Evolutionary conservation across 306 rosid genomes (phyloP), one percentile per base, ranked within the genome.

Genomic region (Trichosanthes truncata): DNA sequence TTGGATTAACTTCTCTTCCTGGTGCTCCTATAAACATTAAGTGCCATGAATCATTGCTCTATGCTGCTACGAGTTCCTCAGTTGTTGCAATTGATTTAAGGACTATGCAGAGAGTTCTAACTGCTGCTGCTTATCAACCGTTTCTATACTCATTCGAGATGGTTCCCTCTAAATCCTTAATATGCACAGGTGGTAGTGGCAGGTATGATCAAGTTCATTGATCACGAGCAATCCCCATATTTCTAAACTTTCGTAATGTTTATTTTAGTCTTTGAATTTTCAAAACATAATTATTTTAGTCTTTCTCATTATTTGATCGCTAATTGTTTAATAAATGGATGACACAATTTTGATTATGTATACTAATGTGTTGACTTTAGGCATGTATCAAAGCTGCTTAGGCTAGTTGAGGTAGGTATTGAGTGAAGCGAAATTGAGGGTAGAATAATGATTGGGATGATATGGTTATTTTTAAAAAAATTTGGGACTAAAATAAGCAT

Each of bases 1-100:
- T 91, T 81, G 98, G 98, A 77, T 89, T 82, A 93, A 83, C 93
- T 56, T 82, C 90, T 80, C 49, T 89, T 85, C 83, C 80, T 35
- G 96, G 93, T 25, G 56, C 81, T 52, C 91, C 97, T 53, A 45
- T 90, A 52, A 83, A 83, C 88, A 81, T 93, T 82, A 90, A 86
- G 87, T 90, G 98, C 83, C 90, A 92, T 74, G 98, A 93, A 72
- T 83, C 97, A 7, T 61, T 93, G 83, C 59, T 92, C 79, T 92
- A 88, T 84, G 86, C 87, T 69, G 96, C 91, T 71, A 73, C 93
- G 82, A 90, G 96, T 78, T 84, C 93, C 82, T 85, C 92, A 52
- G 90, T 93, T 59, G 61, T 81, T 63, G 89, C 87, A 35, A 77
- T 93, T 78, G 98, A 93, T 86, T 81, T 92, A 82, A 90, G 98